These are phyloP conservation scores for Marasmius fiardii DNA, from an alignment of 1,284 basidiomycete genomes.

Conservation along the genomic window DNA sequence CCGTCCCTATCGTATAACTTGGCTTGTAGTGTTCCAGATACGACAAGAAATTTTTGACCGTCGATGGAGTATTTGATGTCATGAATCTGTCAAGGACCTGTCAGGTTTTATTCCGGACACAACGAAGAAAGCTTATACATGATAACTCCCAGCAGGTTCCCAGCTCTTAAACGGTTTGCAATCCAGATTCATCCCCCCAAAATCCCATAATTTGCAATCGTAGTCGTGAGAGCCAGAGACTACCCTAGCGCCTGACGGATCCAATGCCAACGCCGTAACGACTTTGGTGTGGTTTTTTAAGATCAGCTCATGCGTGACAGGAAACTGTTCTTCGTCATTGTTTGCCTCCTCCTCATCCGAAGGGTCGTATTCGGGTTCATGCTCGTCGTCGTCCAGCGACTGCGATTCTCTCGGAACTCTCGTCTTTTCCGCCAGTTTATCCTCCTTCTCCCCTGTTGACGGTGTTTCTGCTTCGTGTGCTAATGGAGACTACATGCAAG, in stretches of 20 bases:
- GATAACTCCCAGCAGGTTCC: slow-evolving; percentile 92
- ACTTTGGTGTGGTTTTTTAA: slow-evolving; percentile 96
- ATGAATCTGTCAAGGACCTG: slow-evolving; percentile 59
- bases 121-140: slow-evolving; percentile 52
- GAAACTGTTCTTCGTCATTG: slow-evolving; percentile 57
- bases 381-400: slow-evolving; percentile 20
- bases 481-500: neutral
- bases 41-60: slow-evolving; percentile 80
- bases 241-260: slow-evolving; percentile 90
- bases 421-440: neutral
- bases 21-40: slow-evolving; percentile 86
- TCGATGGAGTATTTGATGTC: slow-evolving; percentile 87
- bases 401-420: neutral
- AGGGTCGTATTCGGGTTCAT: slow-evolving; percentile 66
- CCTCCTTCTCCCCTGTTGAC: neutral
- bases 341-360: slow-evolving; percentile 43
- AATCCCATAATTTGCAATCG: slow-evolving; percentile 98
- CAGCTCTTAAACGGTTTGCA: slow-evolving; percentile 93
- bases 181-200: slow-evolving; percentile 93
- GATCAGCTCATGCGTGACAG: slow-evolving; percentile 83
- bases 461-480: neutral
- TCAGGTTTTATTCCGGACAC: slow-evolving; percentile 13
- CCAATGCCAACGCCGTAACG: slow-evolving; percentile 87
- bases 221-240: slow-evolving; percentile 95
- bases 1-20: slow-evolving; percentile 90